Base-by-base conservation (phyloP, 78 protist species). In the Pigoraptor vietnamica region DNA sequence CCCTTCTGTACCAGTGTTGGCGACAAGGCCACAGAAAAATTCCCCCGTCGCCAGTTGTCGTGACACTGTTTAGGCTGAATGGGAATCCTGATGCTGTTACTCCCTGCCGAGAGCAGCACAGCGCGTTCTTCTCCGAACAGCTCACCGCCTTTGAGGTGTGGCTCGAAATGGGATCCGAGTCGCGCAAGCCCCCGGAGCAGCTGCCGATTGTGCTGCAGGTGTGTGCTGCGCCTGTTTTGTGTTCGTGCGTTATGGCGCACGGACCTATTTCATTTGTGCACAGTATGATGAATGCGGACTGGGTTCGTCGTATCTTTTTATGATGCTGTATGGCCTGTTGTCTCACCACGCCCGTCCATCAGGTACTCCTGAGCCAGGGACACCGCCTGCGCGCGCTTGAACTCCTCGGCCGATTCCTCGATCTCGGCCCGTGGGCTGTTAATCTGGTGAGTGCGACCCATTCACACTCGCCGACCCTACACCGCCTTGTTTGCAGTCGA, bases 341-440 rank as follows among this genome's bases (percentile, higher is more conserved):
- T n/a, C n/a, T n/a, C n/a, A n/a, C n/a, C n/a, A n/a, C n/a, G n/a
- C n/a, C n/a, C n/a, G n/a, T n/a, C n/a, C n/a, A n/a, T n/a, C n/a
- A 48, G 67, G 96, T 93, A 38, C 95, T 98, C 0, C 95, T 98
- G 86, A 88, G 94, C 14, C 99, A 96, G 90, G 92, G 95, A 14
- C 98, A 98, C 84, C 94, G 99, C 2, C 82, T 95, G 36, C 93
- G 99, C 23, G 99, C 99, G 1, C 91, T 98, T 40, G 93, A 89
- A 37, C 94, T 98, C 24, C 97, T 98, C 24, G 98, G 95, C 1
- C 94, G 95, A 33, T 99, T 97, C 88, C 86, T 99, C 24, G 98
- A 97, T 48, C 82, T 97, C 9, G 99, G 99, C 1, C 94, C 98
- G 9, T 99, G 98, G 98, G 99, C 99, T 1, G 99, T 97, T 37